A percentile compares a stretch with the other conserved stretches of the same genome.
Evolutionary conservation across 2,329 filamentous ascomycete species (phyloP).

Genomic region (Ramularia endophylla): DNA sequence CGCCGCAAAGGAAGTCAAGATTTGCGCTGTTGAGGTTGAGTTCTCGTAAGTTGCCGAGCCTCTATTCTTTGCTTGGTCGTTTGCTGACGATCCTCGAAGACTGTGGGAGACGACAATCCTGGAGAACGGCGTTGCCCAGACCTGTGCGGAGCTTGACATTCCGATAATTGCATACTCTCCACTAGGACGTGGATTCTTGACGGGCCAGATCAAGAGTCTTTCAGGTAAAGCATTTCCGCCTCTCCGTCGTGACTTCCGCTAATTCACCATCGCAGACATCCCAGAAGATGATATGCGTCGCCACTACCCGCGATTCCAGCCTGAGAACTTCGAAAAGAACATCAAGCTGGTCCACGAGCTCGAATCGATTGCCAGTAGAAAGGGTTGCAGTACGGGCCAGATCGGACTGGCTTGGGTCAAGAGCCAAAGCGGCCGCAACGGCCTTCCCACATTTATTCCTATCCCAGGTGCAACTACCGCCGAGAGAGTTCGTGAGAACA

Average conservation of each 20-base stretch:
- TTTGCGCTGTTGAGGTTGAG: constrained; percentile 56
- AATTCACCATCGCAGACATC: constrained; percentile 44
- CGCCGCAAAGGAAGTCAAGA: constrained; percentile 49
- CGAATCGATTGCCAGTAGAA: constrained; percentile 52
- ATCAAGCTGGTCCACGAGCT: constrained; percentile 55
- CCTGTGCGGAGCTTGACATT: constrained; percentile 58
- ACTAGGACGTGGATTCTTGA: constrained; percentile 57
- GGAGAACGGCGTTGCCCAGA: constrained; percentile 51
- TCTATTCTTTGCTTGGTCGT: too few species aligned
- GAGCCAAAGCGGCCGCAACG: constrained; percentile 36
- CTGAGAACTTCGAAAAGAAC: constrained; percentile 59
- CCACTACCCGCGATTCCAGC: constrained; percentile 54
- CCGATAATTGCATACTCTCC: constrained; percentile 67
- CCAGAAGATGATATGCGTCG: constrained; percentile 45
- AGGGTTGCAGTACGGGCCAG: constrained; percentile 45
- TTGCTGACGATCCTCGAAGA: too few species aligned
- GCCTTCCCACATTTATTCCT: constrained; percentile 41
- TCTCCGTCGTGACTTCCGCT: background rate
- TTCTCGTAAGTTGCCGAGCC: constrained; percentile 35
- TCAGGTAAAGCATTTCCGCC: background rate
- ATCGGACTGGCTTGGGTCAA: constrained; percentile 47
- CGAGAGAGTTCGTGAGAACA: constrained; percentile 38
- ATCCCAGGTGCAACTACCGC: constrained; percentile 38
- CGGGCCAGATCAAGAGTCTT: constrained; percentile 44
- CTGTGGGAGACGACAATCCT: constrained; percentile 53